Percentiles rank a stretch among this genome's conserved stretches.
Evolutionary conservation across 257 asterid species (phyloP).

Genomic region (Solanum pinnatisectum): DNA sequence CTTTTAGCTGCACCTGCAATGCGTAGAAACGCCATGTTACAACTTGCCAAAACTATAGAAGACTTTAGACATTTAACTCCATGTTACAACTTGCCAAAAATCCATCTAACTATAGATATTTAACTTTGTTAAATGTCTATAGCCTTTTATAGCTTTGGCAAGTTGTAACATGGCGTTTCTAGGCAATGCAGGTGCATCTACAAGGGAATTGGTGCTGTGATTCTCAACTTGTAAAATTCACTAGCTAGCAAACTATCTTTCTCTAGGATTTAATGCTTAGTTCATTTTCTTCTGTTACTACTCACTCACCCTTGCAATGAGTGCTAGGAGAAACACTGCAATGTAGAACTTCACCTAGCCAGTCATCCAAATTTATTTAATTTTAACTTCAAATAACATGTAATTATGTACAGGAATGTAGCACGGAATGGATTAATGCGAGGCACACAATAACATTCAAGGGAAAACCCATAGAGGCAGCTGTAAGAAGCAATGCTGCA

Average conservation of each 20-base stretch:
- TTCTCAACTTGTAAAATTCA: not conserved
- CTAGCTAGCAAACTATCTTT: not conserved
- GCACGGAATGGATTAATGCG: slow-evolving; percentile 63
- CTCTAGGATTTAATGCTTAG: not conserved
- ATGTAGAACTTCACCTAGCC: not conserved
- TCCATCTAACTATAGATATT: not conserved
- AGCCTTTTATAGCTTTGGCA: not conserved
- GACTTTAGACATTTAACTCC: not conserved
- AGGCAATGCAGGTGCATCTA: not conserved
- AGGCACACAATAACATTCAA: slow-evolving; percentile 50
- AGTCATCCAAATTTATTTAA: not conserved
- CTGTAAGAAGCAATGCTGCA: slow-evolving; percentile 22
- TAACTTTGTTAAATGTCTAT: not conserved
- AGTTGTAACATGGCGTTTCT: not conserved
- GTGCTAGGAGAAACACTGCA: not conserved
- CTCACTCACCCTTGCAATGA: not conserved
- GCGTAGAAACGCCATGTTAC: not conserved
- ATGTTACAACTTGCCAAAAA: not conserved
- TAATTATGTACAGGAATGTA: slow-evolving; percentile 41
- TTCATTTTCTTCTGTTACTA: not conserved
- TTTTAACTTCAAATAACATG: not conserved
- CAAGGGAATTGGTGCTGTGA: not conserved
- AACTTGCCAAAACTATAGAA: not conserved
- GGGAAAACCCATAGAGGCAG: slow-evolving; percentile 1
- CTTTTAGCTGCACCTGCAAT: not conserved